Evolutionary conservation across 1,284 basidiomycete species (phyloP).

Genomic region (Irpex sp.): DNA sequence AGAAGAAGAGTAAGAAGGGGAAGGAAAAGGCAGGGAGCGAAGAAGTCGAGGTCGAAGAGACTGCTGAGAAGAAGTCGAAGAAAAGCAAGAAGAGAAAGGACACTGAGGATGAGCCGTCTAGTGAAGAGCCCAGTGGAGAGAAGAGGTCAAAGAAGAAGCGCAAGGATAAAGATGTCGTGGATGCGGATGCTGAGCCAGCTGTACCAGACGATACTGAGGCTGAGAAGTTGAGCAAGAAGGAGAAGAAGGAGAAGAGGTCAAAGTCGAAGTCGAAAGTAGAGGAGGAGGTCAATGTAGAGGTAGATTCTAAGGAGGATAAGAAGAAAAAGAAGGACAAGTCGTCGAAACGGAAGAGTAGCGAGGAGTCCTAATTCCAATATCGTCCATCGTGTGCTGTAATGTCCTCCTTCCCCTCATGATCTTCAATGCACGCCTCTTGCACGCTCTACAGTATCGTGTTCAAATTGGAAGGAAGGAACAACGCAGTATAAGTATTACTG

Average conservation of each 20-base stretch:
- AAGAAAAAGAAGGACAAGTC: conserved; percentile 6
- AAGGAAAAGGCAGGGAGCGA: neutral
- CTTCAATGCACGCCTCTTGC: neutral
- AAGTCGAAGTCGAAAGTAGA: conserved; percentile 4
- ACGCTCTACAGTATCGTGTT: no score
- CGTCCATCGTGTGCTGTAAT: no score
- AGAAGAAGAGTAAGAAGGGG: neutral
- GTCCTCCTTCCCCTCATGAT: no score
- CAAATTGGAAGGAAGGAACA: neutral
- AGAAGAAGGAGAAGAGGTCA: conserved; percentile 1
- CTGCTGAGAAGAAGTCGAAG: conserved; percentile 1
- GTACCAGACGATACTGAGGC: neutral
- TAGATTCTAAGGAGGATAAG: neutral
- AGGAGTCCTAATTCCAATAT: neutral
- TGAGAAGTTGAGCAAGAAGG: neutral
- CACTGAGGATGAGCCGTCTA: neutral
- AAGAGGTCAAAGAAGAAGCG: neutral
- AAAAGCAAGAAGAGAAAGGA: conserved; percentile 2
- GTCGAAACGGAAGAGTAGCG: neutral
- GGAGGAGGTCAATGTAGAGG: neutral
- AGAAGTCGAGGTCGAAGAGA: neutral
- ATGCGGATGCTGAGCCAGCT: neutral
- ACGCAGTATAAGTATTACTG: neutral
- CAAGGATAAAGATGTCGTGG: neutral
- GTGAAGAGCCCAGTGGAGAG: neutral